These are phyloP conservation scores for Lepidium aucheri DNA, from an alignment of 345 rosid species.

Conservation along the genomic window DNA sequence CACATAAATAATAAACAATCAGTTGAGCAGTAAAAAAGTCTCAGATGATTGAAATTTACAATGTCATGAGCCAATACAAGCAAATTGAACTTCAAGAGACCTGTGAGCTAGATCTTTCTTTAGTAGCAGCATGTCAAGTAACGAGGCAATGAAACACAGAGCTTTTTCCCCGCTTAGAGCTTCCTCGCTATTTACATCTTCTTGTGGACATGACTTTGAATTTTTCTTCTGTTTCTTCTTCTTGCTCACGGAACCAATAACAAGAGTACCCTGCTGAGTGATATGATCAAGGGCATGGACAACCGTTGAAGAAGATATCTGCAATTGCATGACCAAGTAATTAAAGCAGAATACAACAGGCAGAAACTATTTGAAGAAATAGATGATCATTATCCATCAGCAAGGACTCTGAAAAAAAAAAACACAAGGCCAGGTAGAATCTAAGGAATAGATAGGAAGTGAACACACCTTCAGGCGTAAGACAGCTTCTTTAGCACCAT, in stretches of 20 bases:
- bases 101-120: slow-evolving; percentile 76
- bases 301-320: slow-evolving; percentile 60
- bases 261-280: slow-evolving; percentile 30
- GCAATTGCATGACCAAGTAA: slow-evolving; percentile 25
- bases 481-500: slow-evolving; percentile 66
- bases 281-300: slow-evolving; percentile 42
- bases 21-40: slow-evolving; percentile 6
- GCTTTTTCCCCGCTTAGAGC: slow-evolving; percentile 38
- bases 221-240: slow-evolving; percentile 66
- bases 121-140: slow-evolving; percentile 67
- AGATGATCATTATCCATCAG: neutral
- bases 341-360: neutral
- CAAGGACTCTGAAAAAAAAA: neutral
- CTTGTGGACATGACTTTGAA: slow-evolving; percentile 22
- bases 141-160: slow-evolving; percentile 47
- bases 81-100: slow-evolving; percentile 27
- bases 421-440: neutral
- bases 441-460: neutral
- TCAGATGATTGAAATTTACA: neutral
- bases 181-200: slow-evolving; percentile 19
- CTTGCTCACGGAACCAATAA: slow-evolving; percentile 33
- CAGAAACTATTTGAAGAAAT: neutral
- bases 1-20: neutral
- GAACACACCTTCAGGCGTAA: slow-evolving; percentile 60
- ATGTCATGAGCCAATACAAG: neutral